Percentiles rank a stretch among this genome's conserved stretches.
These are phyloP conservation scores for Ramularia collo-cygni DNA, from an alignment of 2,329 filamentous ascomycete genomes.

Conservation along the genomic window DNA sequence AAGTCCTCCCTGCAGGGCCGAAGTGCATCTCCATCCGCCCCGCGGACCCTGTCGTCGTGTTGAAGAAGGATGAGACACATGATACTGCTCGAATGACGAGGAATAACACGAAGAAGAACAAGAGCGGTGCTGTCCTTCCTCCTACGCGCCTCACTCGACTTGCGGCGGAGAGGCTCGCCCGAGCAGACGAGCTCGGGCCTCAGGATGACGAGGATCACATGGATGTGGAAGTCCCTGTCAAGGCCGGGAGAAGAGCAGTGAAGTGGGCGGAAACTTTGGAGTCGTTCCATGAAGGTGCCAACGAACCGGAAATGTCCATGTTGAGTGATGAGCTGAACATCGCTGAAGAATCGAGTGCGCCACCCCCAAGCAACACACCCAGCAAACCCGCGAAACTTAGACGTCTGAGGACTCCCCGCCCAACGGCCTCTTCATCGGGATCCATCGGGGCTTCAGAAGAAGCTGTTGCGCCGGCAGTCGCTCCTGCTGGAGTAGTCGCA, in stretches of 20 bases:
- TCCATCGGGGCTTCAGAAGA: neutral
- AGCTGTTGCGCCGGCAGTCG: conserved; percentile 3
- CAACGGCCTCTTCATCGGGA: conserved; percentile 17
- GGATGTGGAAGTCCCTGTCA: conserved; percentile 5
- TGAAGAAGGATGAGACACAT: conserved; percentile 45
- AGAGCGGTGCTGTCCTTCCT: conserved; percentile 40
- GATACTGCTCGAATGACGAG: conserved; percentile 40
- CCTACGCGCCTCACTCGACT: conserved; percentile 39
- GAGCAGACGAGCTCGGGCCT: conserved; percentile 6
- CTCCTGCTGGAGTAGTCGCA: no score
- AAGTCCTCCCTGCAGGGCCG: conserved; percentile 18
- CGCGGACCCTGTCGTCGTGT: conserved; percentile 33
- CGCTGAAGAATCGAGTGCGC: conserved; percentile 8
- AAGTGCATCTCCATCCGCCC: conserved; percentile 41
- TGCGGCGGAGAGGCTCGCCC: conserved; percentile 14
- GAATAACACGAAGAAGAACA: conserved; percentile 46
- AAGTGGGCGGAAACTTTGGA: conserved; percentile 43
- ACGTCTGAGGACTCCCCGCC: conserved; percentile 19
- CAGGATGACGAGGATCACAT: conserved; percentile 3
- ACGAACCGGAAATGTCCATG: conserved; percentile 15
- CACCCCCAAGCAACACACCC: conserved; percentile 20
- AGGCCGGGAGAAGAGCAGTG: conserved; percentile 23
- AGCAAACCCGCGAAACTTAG: conserved; percentile 25
- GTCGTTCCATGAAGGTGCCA: conserved; percentile 36
- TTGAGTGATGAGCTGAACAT: conserved; percentile 18